Conservation (phyloP, 768 basidiomycete genomes). For the Russula earlei region DNA sequence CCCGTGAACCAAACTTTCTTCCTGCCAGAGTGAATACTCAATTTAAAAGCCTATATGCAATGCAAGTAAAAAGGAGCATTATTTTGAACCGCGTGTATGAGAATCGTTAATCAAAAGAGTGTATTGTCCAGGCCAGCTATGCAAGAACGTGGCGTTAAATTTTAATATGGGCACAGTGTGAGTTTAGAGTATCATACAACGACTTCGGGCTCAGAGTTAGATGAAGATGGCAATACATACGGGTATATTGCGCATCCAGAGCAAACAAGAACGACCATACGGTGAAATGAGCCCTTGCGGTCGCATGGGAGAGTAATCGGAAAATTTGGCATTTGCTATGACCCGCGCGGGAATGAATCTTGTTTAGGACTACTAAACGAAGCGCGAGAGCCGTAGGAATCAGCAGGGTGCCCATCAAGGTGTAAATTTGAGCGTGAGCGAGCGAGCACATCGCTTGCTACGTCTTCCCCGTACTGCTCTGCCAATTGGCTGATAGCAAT, state of each 20-base stretch:
- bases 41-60: no score
- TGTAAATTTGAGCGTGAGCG: slow-evolving; percentile 49
- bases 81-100: background rate
- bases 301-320: background rate
- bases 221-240: background rate
- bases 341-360: background rate
- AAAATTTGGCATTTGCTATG: background rate
- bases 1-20: background rate
- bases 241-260: background rate
- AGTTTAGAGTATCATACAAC: background rate
- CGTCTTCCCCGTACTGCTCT: slow-evolving; percentile 58
- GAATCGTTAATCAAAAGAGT: no score
- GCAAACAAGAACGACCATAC: background rate
- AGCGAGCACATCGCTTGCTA: slow-evolving; percentile 48
- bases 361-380: background rate
- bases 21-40: background rate
- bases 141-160: no score
- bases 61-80: background rate
- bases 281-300: background rate
- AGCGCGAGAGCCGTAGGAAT: slow-evolving; percentile 22
- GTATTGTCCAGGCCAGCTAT: no score
- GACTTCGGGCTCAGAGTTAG: background rate
- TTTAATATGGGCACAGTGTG: background rate
- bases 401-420: slow-evolving; percentile 26
- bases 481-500: slow-evolving; percentile 52